Base-by-base conservation (phyloP, 768 basidiomycete genomes). In the Boletus sensibilis region DNA sequence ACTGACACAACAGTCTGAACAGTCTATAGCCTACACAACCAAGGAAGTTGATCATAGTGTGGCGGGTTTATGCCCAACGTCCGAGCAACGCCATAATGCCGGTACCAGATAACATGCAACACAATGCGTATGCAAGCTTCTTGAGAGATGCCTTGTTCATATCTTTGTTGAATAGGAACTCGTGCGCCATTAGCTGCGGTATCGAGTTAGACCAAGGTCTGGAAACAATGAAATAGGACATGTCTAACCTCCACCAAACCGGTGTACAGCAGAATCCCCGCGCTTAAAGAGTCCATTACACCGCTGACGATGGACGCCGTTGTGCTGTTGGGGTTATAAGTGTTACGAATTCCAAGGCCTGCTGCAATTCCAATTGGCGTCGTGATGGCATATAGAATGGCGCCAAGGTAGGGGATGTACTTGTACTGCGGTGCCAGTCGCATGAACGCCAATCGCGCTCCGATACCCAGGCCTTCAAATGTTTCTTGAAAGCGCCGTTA, bases 391-490 rank as follows among this genome's bases (percentile, higher is more conserved):
- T 88, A 96, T 13, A 88, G 53, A 12, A 83, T 9, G 5, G 86
- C 90, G 3, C 78, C 90, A 33, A 73, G 60, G 42, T 83, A 66
- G 5, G 90, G 87, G 2, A 89, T 68, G 71, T 74, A 85, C 52
- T 68, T 72, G 65, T 84, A 89, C 56, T 70, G 67, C 1, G 67
- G 59, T 0, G 89, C 79, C 2, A 94, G 75, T 18, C 75, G 73
- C 67, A 98, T 79, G 69, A 79, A 85, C 1, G 95, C 92, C 12
- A 98, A 77, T 10, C 96, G 90, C 0, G 94, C 87, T 10, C 96
- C 96, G 21, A 98, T 77, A 69, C 94, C 96, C 43, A 98, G 81
- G 21, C 94, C 96, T 71, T 98, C 96, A 65, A 98, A 98, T 41
- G 83, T 89, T 80, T 96, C 91, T 94, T 65, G 8, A 49, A 41